Conservation (phyloP, 306 rosid species). For the Gleditsia sinensis region DNA sequence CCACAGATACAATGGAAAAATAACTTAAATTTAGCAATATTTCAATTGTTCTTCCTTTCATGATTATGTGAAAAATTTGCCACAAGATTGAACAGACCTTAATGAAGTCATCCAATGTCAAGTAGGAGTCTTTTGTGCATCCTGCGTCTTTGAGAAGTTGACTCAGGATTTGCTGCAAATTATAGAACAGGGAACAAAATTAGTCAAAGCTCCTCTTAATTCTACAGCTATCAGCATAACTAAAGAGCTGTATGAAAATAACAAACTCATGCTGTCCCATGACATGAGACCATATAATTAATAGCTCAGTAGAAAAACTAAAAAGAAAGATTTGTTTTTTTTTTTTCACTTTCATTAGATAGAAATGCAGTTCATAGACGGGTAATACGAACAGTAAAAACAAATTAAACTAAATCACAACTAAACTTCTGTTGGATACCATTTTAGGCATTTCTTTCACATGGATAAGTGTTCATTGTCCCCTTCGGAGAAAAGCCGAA, state of each 20-base stretch:
- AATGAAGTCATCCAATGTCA: conserved; percentile 68
- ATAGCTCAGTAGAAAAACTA: background rate
- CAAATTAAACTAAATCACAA: background rate
- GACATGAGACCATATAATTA: too few species aligned
- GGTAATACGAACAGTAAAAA: conserved; percentile 8
- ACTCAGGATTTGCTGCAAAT: conserved; percentile 64
- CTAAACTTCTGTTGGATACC: background rate
- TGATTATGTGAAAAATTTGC: background rate
- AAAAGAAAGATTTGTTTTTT: background rate
- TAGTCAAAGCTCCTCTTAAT: background rate
- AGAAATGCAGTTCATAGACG: conserved; percentile 20
- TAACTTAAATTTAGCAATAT: background rate
- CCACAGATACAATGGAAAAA: background rate
- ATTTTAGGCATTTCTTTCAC: background rate
- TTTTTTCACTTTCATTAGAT: background rate
- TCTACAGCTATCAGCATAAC: conserved; percentile 5
- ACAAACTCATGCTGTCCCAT: background rate
- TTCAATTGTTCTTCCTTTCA: background rate
- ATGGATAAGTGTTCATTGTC: background rate
- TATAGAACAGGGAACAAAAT: conserved; percentile 28
- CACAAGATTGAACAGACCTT: conserved; percentile 56
- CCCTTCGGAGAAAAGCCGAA: background rate
- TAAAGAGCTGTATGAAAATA: background rate
- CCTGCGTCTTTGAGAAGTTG: conserved; percentile 84
- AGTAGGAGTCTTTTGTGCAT: conserved; percentile 62